Percentiles rank a stretch among this genome's conserved stretches.
These are phyloP conservation scores for Podila epigama DNA, from an alignment of 192 early-diverging fungal genomes.

Conservation along the genomic window DNA sequence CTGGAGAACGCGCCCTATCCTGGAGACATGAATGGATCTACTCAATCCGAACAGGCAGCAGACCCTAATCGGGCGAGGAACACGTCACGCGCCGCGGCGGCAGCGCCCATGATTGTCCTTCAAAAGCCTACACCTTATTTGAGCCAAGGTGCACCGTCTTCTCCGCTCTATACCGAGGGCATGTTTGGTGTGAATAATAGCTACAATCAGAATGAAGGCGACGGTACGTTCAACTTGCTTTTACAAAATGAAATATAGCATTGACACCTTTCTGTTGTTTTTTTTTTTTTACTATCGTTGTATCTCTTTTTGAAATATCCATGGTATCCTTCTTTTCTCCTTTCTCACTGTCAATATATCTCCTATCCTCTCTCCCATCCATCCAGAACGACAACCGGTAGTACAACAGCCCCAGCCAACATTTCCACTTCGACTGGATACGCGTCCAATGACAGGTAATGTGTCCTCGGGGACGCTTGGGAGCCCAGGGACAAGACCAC, in stretches of 20 bases:
- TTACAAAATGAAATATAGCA: not conserved
- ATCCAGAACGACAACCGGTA: not conserved
- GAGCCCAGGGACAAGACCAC: not conserved
- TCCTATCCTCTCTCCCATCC: too few relatives aligned
- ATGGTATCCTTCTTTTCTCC: too few relatives aligned
- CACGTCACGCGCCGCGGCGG: too few relatives aligned
- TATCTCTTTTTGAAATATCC: not conserved
- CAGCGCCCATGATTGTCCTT: not conserved
- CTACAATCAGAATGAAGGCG: not conserved
- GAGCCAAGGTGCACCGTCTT: not conserved
- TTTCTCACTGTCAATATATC: too few relatives aligned
- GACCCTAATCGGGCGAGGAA: too few relatives aligned
- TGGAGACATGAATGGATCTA: not conserved
- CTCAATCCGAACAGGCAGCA: too few relatives aligned
- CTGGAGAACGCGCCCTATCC: not conserved
- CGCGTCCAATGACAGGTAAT: not conserved
- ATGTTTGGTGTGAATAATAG: not conserved
- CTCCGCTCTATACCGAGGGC: not conserved
- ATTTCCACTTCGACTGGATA: not conserved
- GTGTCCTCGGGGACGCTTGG: not conserved
- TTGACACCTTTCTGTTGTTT: not conserved
- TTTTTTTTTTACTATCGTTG: not conserved
- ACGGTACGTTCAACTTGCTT: not conserved
- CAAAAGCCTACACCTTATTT: not conserved
- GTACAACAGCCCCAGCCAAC: not conserved